Base-by-base conservation (phyloP, 1,284 basidiomycete genomes). In the Ceratobasidium sp. region DNA sequence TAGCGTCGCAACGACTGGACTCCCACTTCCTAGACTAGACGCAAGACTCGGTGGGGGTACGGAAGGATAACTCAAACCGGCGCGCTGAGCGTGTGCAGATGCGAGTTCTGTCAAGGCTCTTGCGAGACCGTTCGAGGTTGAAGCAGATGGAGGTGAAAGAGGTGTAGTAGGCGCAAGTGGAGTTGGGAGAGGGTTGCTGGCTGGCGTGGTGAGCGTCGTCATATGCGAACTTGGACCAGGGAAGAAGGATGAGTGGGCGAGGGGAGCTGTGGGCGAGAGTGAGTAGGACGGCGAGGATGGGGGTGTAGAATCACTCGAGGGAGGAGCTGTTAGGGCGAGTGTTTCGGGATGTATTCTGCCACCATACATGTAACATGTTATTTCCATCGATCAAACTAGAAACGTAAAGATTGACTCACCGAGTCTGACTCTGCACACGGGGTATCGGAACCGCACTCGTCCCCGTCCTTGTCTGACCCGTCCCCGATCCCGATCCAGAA, bases 31-130 rank as follows among this genome's bases (percentile, higher is more conserved):
- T 79, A 91, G 89, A 4, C 91, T 92, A 7, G 90, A 91, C 3
- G 90, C 91, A 26, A 92, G 83, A 1, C 91, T 92, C 6, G 92
- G 91, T 26, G 92, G 92, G 3, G 90, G 90, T 0, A 91, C 91
- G 9, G 89, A 91, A 1, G 86, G 93, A 82, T 93, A 92, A 5
- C 90, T 85, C 33, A 81, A 73, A 1, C 81, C 80, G 28, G 84
- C 82, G 5, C 81, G 83, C 52, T 79, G 65, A 20, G 79, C 78
- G 17, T 78, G 74, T 3, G 77, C 73, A 42, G 68, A 5, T 82
- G 82, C 68, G 83, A 82, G 20, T 85, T 82, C 50, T 84, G 81
- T 6, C 85, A 84, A 26, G 84, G 84, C 80, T 85, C 84, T 3
- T 85, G 92, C 50, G 90, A 93, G 12, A 93, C 80, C 90, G 80